Conservation (phyloP, 1,284 basidiomycete species). For the Cryptococcus sp. region DNA sequence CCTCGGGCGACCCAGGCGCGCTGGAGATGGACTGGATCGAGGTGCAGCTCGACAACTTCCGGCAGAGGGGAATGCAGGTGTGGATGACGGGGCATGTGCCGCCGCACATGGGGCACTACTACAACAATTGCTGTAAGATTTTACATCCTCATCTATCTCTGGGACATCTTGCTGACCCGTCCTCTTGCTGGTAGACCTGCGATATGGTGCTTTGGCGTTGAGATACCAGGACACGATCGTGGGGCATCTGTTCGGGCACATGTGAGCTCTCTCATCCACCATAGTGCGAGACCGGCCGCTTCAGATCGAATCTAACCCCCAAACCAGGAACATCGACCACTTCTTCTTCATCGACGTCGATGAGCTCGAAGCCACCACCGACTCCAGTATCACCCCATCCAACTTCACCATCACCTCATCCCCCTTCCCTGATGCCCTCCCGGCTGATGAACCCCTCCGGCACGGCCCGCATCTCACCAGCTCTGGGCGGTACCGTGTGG, state of each 20-base stretch:
- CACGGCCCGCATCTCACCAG: slow-evolving; percentile 25
- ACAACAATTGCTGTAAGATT: slow-evolving; percentile 63
- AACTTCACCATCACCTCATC: not conserved
- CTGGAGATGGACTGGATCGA: slow-evolving; percentile 87
- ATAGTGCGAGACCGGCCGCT: slow-evolving; percentile 5
- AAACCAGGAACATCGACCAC: slow-evolving; percentile 50
- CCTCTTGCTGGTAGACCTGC: slow-evolving; percentile 57
- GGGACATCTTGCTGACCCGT: slow-evolving; percentile 9
- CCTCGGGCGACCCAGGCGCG: slow-evolving; percentile 68
- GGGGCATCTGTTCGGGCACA: slow-evolving; percentile 77
- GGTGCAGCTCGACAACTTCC: slow-evolving; percentile 71
- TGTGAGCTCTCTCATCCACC: slow-evolving; percentile 46
- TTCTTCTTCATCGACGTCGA: slow-evolving; percentile 51
- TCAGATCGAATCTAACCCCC: not conserved
- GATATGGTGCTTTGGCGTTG: slow-evolving; percentile 77
- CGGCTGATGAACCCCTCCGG: slow-evolving; percentile 5
- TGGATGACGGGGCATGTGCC: slow-evolving; percentile 58
- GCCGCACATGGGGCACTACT: slow-evolving; percentile 74
- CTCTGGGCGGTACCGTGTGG: slow-evolving; percentile 27
- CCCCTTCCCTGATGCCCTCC: not conserved
- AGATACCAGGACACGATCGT: slow-evolving; percentile 87
- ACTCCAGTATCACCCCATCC: not conserved
- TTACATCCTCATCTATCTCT: not conserved
- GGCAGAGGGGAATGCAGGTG: slow-evolving; percentile 71
- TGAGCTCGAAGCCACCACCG: slow-evolving; percentile 37